Evolutionary conservation across 2,329 filamentous ascomycete species (phyloP).

Genomic region (Camillea tinctor): DNA sequence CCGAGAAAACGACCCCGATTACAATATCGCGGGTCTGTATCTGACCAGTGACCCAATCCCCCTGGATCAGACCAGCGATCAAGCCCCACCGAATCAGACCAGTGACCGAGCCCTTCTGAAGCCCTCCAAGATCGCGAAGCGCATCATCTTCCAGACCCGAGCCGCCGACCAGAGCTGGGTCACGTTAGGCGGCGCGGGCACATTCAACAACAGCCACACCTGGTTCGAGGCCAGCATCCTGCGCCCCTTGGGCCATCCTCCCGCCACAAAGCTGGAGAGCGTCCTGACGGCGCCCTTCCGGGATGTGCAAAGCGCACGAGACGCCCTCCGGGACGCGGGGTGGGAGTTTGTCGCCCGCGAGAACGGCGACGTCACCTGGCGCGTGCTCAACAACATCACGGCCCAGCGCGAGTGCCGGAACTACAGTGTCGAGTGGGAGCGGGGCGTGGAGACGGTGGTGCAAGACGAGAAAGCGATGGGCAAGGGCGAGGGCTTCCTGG

Average conservation of each 20-base stretch:
- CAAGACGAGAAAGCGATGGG: slow-evolving; percentile 8
- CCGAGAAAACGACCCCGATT: no score
- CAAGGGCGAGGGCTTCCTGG: slow-evolving; percentile 15
- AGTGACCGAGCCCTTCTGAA: no score
- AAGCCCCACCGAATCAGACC: no score
- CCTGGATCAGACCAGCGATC: no score
- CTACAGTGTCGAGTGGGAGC: slow-evolving; percentile 15
- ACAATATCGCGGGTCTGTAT: no score
- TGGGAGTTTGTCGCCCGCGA: slow-evolving; percentile 14
- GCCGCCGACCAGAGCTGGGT: slow-evolving; percentile 21
- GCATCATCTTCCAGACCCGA: slow-evolving; percentile 20
- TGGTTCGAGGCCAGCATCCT: slow-evolving; percentile 23
- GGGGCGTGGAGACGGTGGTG: slow-evolving; percentile 5
- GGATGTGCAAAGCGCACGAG: neutral
- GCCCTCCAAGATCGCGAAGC: no score
- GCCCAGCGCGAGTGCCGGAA: slow-evolving; percentile 3
- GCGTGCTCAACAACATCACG: slow-evolving; percentile 14
- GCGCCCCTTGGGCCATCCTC: neutral
- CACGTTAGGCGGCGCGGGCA: slow-evolving; percentile 13
- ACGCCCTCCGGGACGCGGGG: slow-evolving; percentile 4
- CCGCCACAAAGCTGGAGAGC: slow-evolving; percentile 3
- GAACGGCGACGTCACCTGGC: slow-evolving; percentile 10
- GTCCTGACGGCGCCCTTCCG: neutral
- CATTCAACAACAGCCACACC: slow-evolving; percentile 20
- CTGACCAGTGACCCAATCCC: no score